Evolutionary conservation across 495 filamentous ascomycete genomes (phyloP), one percentile per base, ranked within the genome.

Genomic region (Talaromyces proteolyticus): DNA sequence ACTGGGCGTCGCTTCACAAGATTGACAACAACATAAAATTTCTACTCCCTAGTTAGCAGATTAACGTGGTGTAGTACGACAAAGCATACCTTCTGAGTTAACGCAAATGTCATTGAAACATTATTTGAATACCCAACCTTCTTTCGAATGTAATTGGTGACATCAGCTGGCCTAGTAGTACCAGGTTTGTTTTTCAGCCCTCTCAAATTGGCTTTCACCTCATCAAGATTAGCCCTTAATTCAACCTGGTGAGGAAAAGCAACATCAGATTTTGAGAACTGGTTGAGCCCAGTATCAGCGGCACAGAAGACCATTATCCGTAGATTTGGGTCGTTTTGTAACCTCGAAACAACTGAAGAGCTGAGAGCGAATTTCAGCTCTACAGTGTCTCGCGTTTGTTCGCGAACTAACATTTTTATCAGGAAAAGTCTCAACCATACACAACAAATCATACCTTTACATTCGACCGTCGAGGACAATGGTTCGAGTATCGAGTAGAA

Each of bases 141-240:
- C 29, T 85, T 79, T 18, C 89, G 86, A 18, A 95, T 67, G 52
- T 80, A 76, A 52, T 73, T 72, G 12, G 93, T 97, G 39, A 98
- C 85, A 66, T 98, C 93, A 16, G 87, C 91, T 6, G 93, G 93
- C 47, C 87, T 80, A 24, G 93, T 96, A 23, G 93, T 92, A 20
- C 93, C 93, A 7, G 93, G 87, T 59, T 91, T 92, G 62, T 95
- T 95, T 64, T 98, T 98, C 46, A 98, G 68, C 3, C 93, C 93
- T 51, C 91, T 86, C 43, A 93, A 76, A 59, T 96, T 97, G 11
- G 85, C 81, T 58, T 93, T 94, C 51, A 95, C 75, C 43, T 94
- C 88, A 25, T 86, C 87, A 20, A 83, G 77, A 58, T 97, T 97
- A 34, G 94, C 83, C 60, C 91, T 91, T 41, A 98, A 72, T 64